Percentiles rank a stretch among this genome's conserved stretches.
Conservation (phyloP, 495 filamentous ascomycete species). For the Elaphomyces granulatus region DNA sequence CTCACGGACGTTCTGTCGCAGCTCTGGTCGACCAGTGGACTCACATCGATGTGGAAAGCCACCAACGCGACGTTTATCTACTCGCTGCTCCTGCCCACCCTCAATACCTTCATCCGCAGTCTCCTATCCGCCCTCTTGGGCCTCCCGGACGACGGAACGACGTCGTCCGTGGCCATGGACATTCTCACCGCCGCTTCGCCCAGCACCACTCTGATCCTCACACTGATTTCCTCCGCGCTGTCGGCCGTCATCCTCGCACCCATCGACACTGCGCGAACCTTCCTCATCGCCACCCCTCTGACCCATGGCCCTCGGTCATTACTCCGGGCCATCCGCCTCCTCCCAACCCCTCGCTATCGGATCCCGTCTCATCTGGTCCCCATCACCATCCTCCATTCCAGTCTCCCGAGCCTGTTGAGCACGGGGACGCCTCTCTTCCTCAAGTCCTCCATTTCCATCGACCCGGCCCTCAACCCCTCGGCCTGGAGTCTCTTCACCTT, state of each 20-base stretch:
- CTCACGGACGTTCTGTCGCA: constrained; percentile 66
- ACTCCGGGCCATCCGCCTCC: constrained; percentile 53
- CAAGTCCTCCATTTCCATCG: constrained; percentile 60
- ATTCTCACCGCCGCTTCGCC: constrained; percentile 60
- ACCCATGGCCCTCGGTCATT: constrained; percentile 58
- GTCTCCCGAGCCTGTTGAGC: constrained; percentile 65
- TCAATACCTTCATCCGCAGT: constrained; percentile 75
- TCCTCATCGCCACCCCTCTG: constrained; percentile 69
- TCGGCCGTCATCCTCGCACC: constrained; percentile 71
- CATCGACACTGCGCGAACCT: constrained; percentile 78
- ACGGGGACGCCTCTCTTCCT: constrained; percentile 70
- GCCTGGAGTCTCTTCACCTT: constrained; percentile 68
- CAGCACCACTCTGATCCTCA: constrained; percentile 56
- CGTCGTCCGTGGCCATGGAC: constrained; percentile 36
- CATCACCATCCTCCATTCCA: constrained; percentile 74
- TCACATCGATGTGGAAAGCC: constrained; percentile 89
- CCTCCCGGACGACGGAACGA: constrained; percentile 60
- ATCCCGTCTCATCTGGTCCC: constrained; percentile 57
- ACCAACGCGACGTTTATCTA: constrained; percentile 85
- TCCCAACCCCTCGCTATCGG: constrained; percentile 54
- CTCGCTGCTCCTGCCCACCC: constrained; percentile 63
- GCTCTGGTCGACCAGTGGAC: constrained; percentile 78
- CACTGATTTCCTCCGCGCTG: constrained; percentile 66
- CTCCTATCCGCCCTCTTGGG: constrained; percentile 71
- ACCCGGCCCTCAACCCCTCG: constrained; percentile 66